Conservation (phyloP, 352 stramenopile species). For the Thraustotheca clavata region DNA sequence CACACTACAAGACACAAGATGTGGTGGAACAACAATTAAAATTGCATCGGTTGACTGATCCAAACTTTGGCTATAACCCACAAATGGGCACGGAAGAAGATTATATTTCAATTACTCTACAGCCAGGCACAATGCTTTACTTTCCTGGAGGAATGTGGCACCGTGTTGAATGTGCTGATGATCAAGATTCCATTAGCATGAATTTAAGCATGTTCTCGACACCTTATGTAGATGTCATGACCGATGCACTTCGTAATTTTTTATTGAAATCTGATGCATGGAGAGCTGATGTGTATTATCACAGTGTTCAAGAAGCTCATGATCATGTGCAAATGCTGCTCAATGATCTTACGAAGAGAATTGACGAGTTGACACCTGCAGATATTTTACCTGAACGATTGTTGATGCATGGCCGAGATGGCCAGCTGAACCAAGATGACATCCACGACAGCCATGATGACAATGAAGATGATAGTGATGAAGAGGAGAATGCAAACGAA, state of each 20-base stretch:
- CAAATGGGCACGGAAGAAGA: not conserved
- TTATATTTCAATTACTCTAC: conserved; percentile 21
- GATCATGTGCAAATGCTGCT: not conserved
- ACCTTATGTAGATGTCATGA: conserved; percentile 28
- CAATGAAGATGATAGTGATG: conserved; percentile 5
- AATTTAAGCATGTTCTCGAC: conserved; percentile 28
- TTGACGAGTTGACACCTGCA: not conserved
- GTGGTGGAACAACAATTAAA: conserved; percentile 70
- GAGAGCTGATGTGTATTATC: conserved; percentile 10
- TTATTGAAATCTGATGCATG: conserved; percentile 16
- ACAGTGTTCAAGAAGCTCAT: not conserved
- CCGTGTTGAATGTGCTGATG: conserved; percentile 29
- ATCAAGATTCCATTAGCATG: conserved; percentile 31
- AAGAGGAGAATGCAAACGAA: not conserved
- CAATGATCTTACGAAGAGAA: not conserved
- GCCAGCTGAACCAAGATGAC: not conserved
- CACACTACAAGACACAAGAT: conserved; percentile 46
- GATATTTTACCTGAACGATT: conserved; percentile 15
- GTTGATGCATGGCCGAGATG: conserved; percentile 3
- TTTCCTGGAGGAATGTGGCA: conserved; percentile 32
- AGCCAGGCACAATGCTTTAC: conserved; percentile 28
- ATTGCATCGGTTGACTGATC: conserved; percentile 26
- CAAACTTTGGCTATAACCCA: not conserved
- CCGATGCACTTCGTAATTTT: conserved; percentile 20
- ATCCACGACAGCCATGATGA: too few species aligned